phyloP scores from a whole-genome alignment of 2,329 filamentous ascomycete species.

The Grosmannia huntii region DNA sequence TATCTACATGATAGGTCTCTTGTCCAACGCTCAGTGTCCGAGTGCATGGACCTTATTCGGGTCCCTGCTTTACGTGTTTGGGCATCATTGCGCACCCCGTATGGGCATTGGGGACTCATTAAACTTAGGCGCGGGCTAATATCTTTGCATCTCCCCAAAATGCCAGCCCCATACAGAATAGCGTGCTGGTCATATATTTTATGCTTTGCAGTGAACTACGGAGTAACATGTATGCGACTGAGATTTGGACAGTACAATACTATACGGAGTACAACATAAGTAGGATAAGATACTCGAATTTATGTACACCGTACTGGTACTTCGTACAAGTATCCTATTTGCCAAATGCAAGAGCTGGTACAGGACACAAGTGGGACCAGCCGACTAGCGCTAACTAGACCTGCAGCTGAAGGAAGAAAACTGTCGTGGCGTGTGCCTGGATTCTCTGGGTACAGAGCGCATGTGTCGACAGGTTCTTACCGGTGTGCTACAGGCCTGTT shows the following conservation, averaged over 20 bases:
- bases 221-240: too few species aligned
- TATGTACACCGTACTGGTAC: too few species aligned
- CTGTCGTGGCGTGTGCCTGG: neutral
- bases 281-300: too few species aligned
- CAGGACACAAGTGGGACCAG: neutral
- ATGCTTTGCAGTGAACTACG: neutral
- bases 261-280: too few species aligned
- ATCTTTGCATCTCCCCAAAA: neutral
- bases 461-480: neutral
- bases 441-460: neutral
- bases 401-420: neutral
- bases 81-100: neutral
- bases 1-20: neutral
- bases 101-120: too few species aligned
- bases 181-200: neutral
- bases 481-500: neutral
- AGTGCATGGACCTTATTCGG: neutral
- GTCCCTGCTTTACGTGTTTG: neutral
- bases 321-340: too few species aligned
- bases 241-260: too few species aligned
- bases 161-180: neutral
- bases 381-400: neutral
- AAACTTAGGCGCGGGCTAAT: too few species aligned
- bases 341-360: neutral
- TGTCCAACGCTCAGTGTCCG: too few species aligned